Evolutionary conservation across 306 rosid species (phyloP).

Genomic region (Acacia confusa): DNA sequence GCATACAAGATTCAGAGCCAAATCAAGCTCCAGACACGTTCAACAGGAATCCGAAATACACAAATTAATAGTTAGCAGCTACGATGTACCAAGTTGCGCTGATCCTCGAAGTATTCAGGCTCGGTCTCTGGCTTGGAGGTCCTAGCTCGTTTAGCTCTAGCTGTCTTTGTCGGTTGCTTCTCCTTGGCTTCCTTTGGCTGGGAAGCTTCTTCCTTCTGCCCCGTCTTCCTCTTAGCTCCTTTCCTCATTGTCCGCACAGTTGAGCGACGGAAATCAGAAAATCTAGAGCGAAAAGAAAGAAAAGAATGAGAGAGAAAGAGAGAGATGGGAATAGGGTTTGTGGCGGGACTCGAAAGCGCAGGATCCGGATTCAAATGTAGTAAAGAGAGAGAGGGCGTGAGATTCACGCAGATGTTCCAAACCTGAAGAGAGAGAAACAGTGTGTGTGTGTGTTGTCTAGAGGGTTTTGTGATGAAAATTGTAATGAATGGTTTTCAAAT

Average conservation of each 20-base stretch:
- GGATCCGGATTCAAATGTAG: slow-evolving; percentile 33
- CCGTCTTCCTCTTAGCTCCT: slow-evolving; percentile 48
- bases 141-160: slow-evolving; percentile 52
- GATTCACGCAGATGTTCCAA: slow-evolving; percentile 25
- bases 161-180: slow-evolving; percentile 33
- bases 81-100: slow-evolving; percentile 43
- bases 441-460: background rate
- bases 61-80: background rate
- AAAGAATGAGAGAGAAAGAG: background rate
- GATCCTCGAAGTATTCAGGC: slow-evolving; percentile 44
- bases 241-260: slow-evolving; percentile 35
- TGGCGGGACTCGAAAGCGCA: slow-evolving; percentile 35
- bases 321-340: slow-evolving; percentile 14
- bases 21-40: background rate
- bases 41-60: background rate
- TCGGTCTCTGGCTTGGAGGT: slow-evolving; percentile 36
- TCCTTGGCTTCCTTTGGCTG: slow-evolving; percentile 19
- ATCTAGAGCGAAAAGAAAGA: background rate
- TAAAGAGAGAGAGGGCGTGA: slow-evolving; percentile 29
- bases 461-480: background rate
- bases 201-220: slow-evolving; percentile 27
- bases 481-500: background rate
- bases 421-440: background rate
- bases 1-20: background rate
- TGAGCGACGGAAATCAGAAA: background rate